phyloP scores from a whole-genome alignment of 2,329 filamentous ascomycete genomes.

The Beauveria scarabaeidicola region DNA sequence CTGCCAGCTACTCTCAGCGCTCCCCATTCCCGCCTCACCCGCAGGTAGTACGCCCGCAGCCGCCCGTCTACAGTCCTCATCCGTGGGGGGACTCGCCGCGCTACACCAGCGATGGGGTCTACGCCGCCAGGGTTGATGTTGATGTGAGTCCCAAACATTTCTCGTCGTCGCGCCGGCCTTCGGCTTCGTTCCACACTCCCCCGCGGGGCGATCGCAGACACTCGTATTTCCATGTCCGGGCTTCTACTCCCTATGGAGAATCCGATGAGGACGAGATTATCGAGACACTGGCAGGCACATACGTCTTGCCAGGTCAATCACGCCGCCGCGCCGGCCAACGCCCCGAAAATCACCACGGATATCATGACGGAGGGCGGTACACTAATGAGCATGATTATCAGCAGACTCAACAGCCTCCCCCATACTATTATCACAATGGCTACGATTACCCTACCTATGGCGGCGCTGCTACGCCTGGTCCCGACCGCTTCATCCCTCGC shows the following conservation, averaged over 20 bases:
- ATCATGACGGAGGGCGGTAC: constrained; percentile 44
- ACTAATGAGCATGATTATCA: constrained; percentile 51
- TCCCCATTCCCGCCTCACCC: neutral
- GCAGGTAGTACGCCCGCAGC: constrained; percentile 23
- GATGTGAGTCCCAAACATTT: constrained; percentile 55
- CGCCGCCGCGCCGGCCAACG: constrained; percentile 27
- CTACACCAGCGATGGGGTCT: constrained; percentile 54
- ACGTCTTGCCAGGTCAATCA: constrained; percentile 43
- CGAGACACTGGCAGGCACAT: constrained; percentile 45
- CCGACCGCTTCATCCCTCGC: constrained; percentile 20
- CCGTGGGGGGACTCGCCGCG: constrained; percentile 47
- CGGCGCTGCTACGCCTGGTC: neutral
- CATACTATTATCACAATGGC: constrained; percentile 23
- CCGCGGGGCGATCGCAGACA: constrained; percentile 44
- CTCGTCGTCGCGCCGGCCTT: constrained; percentile 35
- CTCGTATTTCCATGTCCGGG: constrained; percentile 51
- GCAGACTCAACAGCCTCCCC: constrained; percentile 31
- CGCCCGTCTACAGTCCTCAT: constrained; percentile 29
- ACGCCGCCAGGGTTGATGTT: constrained; percentile 42
- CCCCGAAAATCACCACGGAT: constrained; percentile 29
- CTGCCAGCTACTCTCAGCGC: constrained; percentile 30
- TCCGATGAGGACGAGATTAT: constrained; percentile 56
- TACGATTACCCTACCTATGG: constrained; percentile 29
- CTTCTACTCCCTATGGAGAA: constrained; percentile 51
- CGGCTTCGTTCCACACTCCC: constrained; percentile 24